Evolutionary conservation across 2,329 filamentous ascomycete genomes (phyloP).

Genomic region (Aspergillus pseudoterreus): DNA sequence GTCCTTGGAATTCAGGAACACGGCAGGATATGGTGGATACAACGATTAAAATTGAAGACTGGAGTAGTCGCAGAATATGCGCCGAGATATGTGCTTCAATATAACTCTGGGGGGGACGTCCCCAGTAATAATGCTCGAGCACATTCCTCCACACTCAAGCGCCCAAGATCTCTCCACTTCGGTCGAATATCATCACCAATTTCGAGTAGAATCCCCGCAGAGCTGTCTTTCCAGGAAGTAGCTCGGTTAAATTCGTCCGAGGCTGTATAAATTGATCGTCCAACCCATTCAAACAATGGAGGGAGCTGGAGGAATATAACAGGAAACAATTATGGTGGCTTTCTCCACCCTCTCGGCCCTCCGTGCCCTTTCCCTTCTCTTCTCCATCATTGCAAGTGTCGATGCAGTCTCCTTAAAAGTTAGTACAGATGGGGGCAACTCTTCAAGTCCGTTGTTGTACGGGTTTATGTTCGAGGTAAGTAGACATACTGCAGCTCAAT

Average conservation of each 20-base stretch:
- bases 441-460: constrained; percentile 37
- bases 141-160: not conserved
- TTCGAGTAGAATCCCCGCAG: not conserved
- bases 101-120: too few relatives aligned
- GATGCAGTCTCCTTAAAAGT: constrained; percentile 9
- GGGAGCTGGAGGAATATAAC: not conserved
- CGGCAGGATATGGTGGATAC: too few relatives aligned
- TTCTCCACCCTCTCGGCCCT: constrained; percentile 10
- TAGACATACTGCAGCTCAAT: not conserved
- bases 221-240: not conserved
- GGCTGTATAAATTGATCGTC: not conserved
- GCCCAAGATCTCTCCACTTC: not conserved
- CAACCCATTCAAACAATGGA: too few relatives aligned
- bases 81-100: too few relatives aligned
- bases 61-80: too few relatives aligned
- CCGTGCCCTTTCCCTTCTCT: constrained; percentile 3
- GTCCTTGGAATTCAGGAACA: too few relatives aligned
- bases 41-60: too few relatives aligned
- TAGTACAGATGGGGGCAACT: constrained; percentile 32
- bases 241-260: not conserved
- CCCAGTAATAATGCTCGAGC: too few relatives aligned
- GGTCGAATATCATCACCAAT: not conserved
- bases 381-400: constrained; percentile 2
- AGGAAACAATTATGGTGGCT: constrained; percentile 4
- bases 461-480: constrained; percentile 43